Conservation (phyloP, 2,329 filamentous ascomycete genomes). For the Fusarium tanahbumbuense region DNA sequence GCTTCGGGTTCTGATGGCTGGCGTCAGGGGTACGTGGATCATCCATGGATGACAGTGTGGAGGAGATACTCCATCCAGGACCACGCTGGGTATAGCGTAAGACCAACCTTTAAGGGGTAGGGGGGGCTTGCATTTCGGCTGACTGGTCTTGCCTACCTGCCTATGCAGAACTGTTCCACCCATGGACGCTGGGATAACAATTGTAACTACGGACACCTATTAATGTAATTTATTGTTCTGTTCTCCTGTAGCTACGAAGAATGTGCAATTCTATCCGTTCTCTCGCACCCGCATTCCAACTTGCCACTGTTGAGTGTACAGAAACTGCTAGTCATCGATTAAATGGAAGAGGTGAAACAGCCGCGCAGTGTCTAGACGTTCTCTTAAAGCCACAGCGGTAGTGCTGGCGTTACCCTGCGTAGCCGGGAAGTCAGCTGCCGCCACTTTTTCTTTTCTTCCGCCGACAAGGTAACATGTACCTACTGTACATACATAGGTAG, state of each 20-base stretch:
- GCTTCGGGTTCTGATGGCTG: conserved; percentile 24
- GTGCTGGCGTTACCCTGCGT: not conserved
- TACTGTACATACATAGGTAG: not conserved
- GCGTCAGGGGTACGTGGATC: conserved; percentile 40
- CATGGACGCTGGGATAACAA: not conserved
- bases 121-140: conserved; percentile 28
- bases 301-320: not conserved
- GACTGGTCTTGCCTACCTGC: not conserved
- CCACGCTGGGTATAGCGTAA: conserved; percentile 16
- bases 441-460: not conserved
- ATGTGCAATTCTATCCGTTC: not conserved
- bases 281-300: not conserved
- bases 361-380: not conserved
- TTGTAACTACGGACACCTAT: not conserved
- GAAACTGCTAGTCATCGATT: not conserved
- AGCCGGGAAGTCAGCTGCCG: not conserved
- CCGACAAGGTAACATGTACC: not conserved
- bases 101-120: conserved; percentile 20
- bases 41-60: conserved; percentile 13
- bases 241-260: not conserved
- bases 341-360: not conserved
- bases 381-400: not conserved
- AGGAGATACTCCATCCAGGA: conserved; percentile 26
- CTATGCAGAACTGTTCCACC: not conserved
- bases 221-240: not conserved